phyloP scores from a whole-genome alignment of 345 rosid genomes.

The Lumnitzera littorea region DNA sequence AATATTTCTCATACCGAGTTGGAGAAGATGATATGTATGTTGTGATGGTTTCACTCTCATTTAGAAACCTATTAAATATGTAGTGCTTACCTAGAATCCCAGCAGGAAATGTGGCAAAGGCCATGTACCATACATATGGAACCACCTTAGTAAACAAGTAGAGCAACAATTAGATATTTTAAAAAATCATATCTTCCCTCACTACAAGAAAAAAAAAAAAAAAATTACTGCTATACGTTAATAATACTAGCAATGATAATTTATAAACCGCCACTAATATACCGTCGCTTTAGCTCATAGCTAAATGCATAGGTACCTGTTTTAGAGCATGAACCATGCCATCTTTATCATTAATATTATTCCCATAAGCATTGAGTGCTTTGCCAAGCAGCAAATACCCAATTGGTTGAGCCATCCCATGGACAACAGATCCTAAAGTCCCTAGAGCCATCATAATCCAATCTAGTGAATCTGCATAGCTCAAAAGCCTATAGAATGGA shows the following conservation, averaged over 20 bases:
- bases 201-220: no score
- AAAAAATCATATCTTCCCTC: no score
- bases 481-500: constrained; percentile 37
- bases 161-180: neutral
- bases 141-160: constrained; percentile 27
- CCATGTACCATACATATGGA: constrained; percentile 69
- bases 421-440: constrained; percentile 40
- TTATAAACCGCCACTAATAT: no score
- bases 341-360: constrained; percentile 14
- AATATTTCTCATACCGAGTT: no score
- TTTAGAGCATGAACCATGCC: constrained; percentile 35
- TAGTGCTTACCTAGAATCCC: constrained; percentile 45
- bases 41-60: no score
- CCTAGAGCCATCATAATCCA: constrained; percentile 53
- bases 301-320: constrained; percentile 16
- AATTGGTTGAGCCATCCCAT: constrained; percentile 55
- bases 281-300: no score
- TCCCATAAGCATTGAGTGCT: constrained; percentile 52
- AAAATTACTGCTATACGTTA: no score
- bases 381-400: constrained; percentile 53
- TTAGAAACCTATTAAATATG: neutral
- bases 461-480: constrained; percentile 45
- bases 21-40: no score
- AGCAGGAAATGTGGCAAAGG: constrained; percentile 61
- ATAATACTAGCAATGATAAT: no score